These are phyloP conservation scores for Aspergillus calidoustus DNA, from an alignment of 2,329 filamentous ascomycete species.

Conservation along the genomic window DNA sequence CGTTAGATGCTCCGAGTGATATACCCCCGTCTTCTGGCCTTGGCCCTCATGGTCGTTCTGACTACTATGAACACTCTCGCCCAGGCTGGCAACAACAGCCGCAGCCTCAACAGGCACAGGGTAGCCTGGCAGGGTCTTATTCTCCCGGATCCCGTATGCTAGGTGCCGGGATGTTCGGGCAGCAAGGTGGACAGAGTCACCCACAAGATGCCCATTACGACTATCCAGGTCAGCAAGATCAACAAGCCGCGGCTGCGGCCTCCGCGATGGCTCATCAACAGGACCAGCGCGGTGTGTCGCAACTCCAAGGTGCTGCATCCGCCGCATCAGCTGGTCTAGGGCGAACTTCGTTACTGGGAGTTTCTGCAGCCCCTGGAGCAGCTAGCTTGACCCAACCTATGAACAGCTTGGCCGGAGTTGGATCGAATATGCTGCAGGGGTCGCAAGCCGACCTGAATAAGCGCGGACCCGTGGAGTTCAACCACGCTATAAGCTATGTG, in stretches of 20 bases:
- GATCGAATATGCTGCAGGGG: conserved; percentile 61
- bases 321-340: conserved; percentile 57
- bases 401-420: conserved; percentile 65
- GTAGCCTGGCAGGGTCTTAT: conserved; percentile 41
- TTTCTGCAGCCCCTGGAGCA: conserved; percentile 49
- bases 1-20: conserved; percentile 41
- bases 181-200: conserved; percentile 42
- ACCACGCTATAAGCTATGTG: conserved; percentile 98
- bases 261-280: conserved; percentile 61
- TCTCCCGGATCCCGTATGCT: conserved; percentile 47
- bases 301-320: conserved; percentile 68
- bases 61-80: conserved; percentile 48
- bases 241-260: conserved; percentile 51
- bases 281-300: conserved; percentile 68
- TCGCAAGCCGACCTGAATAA: conserved; percentile 70
- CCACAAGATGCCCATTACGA: conserved; percentile 50
- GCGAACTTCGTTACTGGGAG: conserved; percentile 56
- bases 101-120: conserved; percentile 38
- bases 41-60: conserved; percentile 38
- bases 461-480: conserved; percentile 94
- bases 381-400: conserved; percentile 56
- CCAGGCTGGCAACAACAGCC: conserved; percentile 44
- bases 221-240: conserved; percentile 49
- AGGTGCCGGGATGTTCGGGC: conserved; percentile 40
- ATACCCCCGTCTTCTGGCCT: conserved; percentile 37